Evolutionary conservation across 1,284 basidiomycete species (phyloP).

Genomic region (Ustilago vetiveriae): DNA sequence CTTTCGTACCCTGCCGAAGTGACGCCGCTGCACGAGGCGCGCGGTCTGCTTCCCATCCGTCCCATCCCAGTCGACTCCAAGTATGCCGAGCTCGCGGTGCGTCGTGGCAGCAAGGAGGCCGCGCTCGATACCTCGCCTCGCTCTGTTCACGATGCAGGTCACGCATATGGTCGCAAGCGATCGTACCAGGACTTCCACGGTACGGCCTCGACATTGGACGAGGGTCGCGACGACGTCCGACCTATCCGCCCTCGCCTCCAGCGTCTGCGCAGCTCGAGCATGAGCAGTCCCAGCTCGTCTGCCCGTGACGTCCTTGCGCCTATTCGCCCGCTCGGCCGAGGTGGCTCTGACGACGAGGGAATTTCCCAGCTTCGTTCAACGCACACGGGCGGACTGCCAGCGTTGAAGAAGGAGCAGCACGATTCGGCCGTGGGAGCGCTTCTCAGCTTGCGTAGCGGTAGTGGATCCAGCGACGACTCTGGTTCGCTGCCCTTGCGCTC

Average conservation of each 20-base stretch:
- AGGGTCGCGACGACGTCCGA: slow-evolving; percentile 6
- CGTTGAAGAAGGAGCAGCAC: slow-evolving; percentile 41
- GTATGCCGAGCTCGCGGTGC: slow-evolving; percentile 15
- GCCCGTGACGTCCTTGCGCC: slow-evolving; percentile 24
- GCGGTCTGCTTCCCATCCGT: slow-evolving; percentile 41
- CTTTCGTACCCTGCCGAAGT: slow-evolving; percentile 30
- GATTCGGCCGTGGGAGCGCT: slow-evolving; percentile 47
- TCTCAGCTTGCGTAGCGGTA: slow-evolving; percentile 42
- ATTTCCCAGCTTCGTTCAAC: slow-evolving; percentile 40
- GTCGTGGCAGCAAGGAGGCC: slow-evolving; percentile 16
- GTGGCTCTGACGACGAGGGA: slow-evolving; percentile 38
- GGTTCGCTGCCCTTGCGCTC: background rate
- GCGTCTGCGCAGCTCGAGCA: slow-evolving; percentile 44
- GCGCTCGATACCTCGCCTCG: background rate
- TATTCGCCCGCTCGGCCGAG: slow-evolving; percentile 25
- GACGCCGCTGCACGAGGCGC: slow-evolving; percentile 43
- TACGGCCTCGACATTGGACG: slow-evolving; percentile 4
- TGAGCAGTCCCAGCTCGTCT: slow-evolving; percentile 14
- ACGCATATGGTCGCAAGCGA: slow-evolving; percentile 33
- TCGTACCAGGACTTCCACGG: slow-evolving; percentile 32
- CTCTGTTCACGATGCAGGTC: slow-evolving; percentile 8
- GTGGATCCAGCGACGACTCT: slow-evolving; percentile 32
- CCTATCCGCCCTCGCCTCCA: slow-evolving; percentile 25
- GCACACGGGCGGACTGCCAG: too few relatives aligned
- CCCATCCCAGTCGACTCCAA: slow-evolving; percentile 44